Conservation (phyloP, 169 alveolate genomes). For the Eimeria sp. region DNA sequence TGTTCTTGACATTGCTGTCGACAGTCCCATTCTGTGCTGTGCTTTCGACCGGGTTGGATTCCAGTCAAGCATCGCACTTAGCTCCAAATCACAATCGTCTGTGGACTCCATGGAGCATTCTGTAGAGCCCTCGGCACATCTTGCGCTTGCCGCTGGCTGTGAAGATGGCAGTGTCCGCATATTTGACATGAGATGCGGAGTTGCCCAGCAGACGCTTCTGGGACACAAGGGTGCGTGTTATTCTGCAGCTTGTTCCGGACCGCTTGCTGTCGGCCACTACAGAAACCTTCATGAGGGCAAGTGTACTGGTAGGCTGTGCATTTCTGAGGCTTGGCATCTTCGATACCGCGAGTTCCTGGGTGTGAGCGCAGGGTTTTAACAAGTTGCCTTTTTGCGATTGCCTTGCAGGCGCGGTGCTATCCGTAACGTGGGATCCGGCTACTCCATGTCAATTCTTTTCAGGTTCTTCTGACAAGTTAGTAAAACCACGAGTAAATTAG, state of each 20-base stretch:
- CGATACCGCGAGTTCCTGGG: not conserved
- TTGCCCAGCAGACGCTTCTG: conserved; percentile 48
- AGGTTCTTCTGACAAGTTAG: conserved; percentile 69
- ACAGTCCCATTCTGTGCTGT: conserved; percentile 46
- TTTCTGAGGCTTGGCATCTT: not conserved
- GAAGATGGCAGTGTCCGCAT: conserved; percentile 56
- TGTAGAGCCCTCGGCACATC: conserved; percentile 14
- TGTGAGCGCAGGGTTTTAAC: not conserved
- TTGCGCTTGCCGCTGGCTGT: conserved; percentile 67
- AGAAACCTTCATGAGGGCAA: not conserved
- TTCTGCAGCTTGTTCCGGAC: not conserved
- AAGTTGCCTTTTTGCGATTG: not conserved
- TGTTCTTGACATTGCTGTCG: conserved; percentile 56
- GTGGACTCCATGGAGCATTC: not conserved
- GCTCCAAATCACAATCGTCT: not conserved
- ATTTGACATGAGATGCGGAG: conserved; percentile 74
- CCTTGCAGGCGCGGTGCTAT: conserved; percentile 51
- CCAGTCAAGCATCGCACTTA: conserved; percentile 27
- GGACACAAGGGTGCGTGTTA: conserved; percentile 48
- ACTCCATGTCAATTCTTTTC: conserved; percentile 46
- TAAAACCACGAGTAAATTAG: not conserved
- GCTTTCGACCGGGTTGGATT: conserved; percentile 60
- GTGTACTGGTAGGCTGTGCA: not conserved
- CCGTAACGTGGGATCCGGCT: conserved; percentile 29
- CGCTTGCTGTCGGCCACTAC: not conserved